A percentile compares a stretch with the other conserved stretches of the same genome.
These are phyloP conservation scores for Teunomyces barrocoloradensis DNA, from an alignment of 805 yeast genomes.

Conservation along the genomic window DNA sequence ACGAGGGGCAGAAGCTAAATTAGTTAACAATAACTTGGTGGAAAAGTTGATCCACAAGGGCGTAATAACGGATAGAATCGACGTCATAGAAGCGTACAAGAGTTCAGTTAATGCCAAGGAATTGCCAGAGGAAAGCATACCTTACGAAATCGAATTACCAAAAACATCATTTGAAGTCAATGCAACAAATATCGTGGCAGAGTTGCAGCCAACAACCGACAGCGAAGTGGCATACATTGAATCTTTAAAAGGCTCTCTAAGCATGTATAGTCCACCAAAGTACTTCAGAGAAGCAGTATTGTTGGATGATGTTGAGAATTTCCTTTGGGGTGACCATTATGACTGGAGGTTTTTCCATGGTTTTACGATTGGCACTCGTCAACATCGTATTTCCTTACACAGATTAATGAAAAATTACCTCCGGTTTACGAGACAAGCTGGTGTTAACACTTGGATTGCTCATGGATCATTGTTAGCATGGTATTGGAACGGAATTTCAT, in stretches of 20 bases:
- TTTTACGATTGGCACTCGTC: slow-evolving; percentile 14
- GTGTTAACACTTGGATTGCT: slow-evolving; percentile 23
- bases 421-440: slow-evolving; percentile 16
- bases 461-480: slow-evolving; percentile 21
- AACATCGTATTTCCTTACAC: slow-evolving; percentile 15
- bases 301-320: slow-evolving; percentile 8
- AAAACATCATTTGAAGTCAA: slow-evolving; percentile 24
- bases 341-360: slow-evolving; percentile 27
- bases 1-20: slow-evolving; percentile 5
- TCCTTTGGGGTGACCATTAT: slow-evolving; percentile 22
- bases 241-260: slow-evolving; percentile 16
- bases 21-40: slow-evolving; percentile 23
- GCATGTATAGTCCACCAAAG: slow-evolving; percentile 16
- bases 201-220: slow-evolving; percentile 8
- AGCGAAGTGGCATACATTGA: slow-evolving; percentile 17
- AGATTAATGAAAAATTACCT: slow-evolving; percentile 18
- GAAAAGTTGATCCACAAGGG: slow-evolving; percentile 14
- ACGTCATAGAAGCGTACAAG: slow-evolving; percentile 8
- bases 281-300: slow-evolving; percentile 21
- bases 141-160: slow-evolving; percentile 13
- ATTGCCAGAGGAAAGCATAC: neutral
- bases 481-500: slow-evolving; percentile 23
- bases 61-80: slow-evolving; percentile 1
- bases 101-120: slow-evolving; percentile 8
- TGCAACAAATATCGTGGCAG: slow-evolving; percentile 12